Base-by-base conservation (phyloP, 257 asterid genomes). In the Hygrophila difformis region DNA sequence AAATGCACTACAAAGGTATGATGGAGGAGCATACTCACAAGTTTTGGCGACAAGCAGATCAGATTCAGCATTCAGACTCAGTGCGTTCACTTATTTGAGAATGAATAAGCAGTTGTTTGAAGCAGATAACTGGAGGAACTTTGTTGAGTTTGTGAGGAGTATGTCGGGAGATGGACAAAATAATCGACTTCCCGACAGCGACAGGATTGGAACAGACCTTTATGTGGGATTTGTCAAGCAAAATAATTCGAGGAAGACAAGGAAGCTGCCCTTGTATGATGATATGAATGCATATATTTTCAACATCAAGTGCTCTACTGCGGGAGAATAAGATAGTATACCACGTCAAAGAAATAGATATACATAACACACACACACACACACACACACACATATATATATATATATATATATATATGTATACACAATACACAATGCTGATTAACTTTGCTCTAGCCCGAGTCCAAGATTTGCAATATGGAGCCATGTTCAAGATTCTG, bases 1-100 rank as follows among this genome's bases (percentile, higher is more conserved):
- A 60, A 88, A 88, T 71, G 97, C 97, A 4, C 68, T 84, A 11
- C 93, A 81, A 67, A 79, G 95, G 67, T 84, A 88, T 18, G 94
- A 88, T 31, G 65, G 46, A 40, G 84, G 81, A 66, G 93, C 86
- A 20, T 79, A 55, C 36, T 59, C 75, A 11, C 94, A 82, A 49
- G 89, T 85, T 41, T 28, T 85, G 70, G 82, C 67, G 28, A 73
- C 94, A 21, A 79, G 88, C 53, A 69, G 81, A 55, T 74, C 89
- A 7, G 84, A 70, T 28, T 76, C 81, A 16, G 92, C 82, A 50
- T 68, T 74, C 37, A 84, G 80, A 14, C 69, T 79, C 69, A 63
- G 70, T 53, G 92, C 94, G 18, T 89, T 89, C 60, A 89, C 94
- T 45, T 89, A 73, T 58, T 49, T 89, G 26, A 66, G 98, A 49